Evolutionary conservation across 768 basidiomycete genomes (phyloP), one percentile per base, ranked within the genome.

Genomic region (Boletus subparvulus): DNA sequence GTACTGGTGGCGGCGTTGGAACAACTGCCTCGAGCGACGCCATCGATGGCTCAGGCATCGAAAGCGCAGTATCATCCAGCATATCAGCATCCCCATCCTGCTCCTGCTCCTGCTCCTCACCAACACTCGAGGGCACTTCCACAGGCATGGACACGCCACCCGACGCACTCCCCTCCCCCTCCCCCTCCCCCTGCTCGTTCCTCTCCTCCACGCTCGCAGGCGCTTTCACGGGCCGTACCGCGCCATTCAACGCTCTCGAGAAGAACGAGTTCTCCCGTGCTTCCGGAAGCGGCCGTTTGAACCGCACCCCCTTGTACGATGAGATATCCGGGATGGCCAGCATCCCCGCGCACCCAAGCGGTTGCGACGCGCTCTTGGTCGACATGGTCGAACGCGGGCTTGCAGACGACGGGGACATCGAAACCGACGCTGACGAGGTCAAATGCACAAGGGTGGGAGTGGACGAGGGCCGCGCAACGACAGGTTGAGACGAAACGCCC

Each of bases 261-360:
- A 68, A 69, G 54, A 69, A 70, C 4, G 64, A 5, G 14, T 62
- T 64, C 13, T 62, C 62, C 7, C 62, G 37, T 26, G 30, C 41
- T 21, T 59, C 59, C 0, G 37, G 47, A 26, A 41, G 33, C 6
- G 58, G 42, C 8, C 69, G 62, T 44, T 55, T 70, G 46, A 64
- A 69, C 47, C 69, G 58, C 3, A 66, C 41, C 1, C 61, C 52
- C 44, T 54, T 56, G 50, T 64, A 70, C 33, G 21, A 60, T 19
- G 68, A 70, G 19, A 69, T 58, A 26, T 68, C 62, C 5, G 68
- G 68, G 37, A 70, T 60, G 4, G 52, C 46, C 17, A 70, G 8
- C 40, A 45, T n/a, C 13, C 53, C 35, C 21, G 46, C 0, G 13
- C 28, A 28, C 11, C 36, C 21, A 12, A 52, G 17, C 16, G 47